Evolutionary conservation across 257 asterid species (phyloP).

Genomic region (Nicotiana attenuata): DNA sequence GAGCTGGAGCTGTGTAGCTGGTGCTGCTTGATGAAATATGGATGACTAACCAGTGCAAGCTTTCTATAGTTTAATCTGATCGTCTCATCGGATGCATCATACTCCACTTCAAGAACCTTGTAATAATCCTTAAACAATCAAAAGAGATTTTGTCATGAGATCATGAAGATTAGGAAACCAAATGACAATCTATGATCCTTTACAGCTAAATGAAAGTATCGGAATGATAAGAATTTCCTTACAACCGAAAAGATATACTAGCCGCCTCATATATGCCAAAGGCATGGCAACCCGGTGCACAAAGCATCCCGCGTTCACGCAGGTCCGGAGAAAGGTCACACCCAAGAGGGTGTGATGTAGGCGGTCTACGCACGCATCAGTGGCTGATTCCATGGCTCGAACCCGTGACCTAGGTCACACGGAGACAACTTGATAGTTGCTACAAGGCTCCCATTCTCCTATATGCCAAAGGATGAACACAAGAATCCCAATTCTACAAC

Average conservation of each 20-base stretch:
- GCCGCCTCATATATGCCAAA: not conserved
- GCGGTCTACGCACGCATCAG: no score
- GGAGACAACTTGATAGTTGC: no score
- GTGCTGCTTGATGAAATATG: not conserved
- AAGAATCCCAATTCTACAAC: not conserved
- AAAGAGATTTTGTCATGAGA: not conserved
- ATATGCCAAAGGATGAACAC: not conserved
- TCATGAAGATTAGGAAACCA: not conserved
- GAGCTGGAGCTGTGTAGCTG: conserved; percentile 6
- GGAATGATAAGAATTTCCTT: not conserved
- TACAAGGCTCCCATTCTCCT: not conserved
- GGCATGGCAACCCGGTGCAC: no score
- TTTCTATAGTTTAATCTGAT: conserved; percentile 53
- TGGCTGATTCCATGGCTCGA: no score
- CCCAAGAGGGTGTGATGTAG: no score
- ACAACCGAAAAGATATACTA: not conserved
- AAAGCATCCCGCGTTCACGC: no score
- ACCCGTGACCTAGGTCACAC: no score
- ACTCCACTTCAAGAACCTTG: conserved; percentile 62
- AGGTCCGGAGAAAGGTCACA: no score
- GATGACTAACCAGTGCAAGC: conserved; percentile 58
- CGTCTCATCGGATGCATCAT: conserved; percentile 64
- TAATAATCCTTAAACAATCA: conserved; percentile 48
- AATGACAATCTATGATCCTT: not conserved
- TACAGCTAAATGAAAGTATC: not conserved